Evolutionary conservation across 768 basidiomycete genomes (phyloP), one percentile per base, ranked within the genome.

Genomic region (Agaricus subrufescens): DNA sequence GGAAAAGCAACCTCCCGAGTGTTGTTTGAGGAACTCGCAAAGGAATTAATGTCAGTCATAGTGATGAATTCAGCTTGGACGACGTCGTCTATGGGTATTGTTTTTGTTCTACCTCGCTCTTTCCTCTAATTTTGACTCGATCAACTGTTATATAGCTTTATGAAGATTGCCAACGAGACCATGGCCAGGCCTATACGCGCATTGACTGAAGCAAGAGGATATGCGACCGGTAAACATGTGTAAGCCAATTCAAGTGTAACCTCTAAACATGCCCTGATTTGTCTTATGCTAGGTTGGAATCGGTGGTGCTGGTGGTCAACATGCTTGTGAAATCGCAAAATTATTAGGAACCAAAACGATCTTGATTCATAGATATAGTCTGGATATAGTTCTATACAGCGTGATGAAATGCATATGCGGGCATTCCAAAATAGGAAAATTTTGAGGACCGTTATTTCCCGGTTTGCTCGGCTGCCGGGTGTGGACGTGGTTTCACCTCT

Each of bases 81-180:
- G 92, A 96, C 67, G 85, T 96, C 39, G 88, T 94, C 9, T 94
- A 91, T 60, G 95, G 91, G 89, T 91, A 39, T 15, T 19, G 19
- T 19, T 19, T 14, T 19, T 19, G 19, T 19, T 19, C 19, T 19
- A 1, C 19, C 15, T 44, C 43, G 4, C n/a, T 38, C 14, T 19
- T 19, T 19, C 37, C 29, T 19, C 19, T 19, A 19, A 19, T 19
- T 19, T 19, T 19, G 19, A 19, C 19, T 19, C 19, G 19, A 19
- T 19, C 19, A 19, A 19, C 19, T 19, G 19, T 19, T 19, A 19
- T 19, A 4, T 48, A 92, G 94, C 4, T 97, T 94, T 70, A 88
- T 98, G 72, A 92, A 94, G 65, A 93, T 96, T 10, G 94, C 94
- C 8, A 97, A 97, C 62, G 95, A 98, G 74, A 94, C 92, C 0